Conservation (phyloP, 192 early-diverging fungal species). For the Jimgerdemannia flammicorona region DNA sequence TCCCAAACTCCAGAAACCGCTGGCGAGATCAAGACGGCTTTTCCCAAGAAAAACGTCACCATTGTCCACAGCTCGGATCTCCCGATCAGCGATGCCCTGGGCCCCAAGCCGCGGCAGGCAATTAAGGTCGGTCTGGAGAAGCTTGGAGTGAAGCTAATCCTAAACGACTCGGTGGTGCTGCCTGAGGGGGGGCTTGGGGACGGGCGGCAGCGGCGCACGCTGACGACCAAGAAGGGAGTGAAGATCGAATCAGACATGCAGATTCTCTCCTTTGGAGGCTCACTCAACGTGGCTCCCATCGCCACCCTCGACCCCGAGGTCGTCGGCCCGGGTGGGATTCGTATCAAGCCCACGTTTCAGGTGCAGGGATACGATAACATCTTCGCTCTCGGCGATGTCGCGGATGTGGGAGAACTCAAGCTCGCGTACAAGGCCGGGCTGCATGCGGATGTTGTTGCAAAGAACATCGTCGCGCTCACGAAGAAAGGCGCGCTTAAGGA, state of each 20-base stretch:
- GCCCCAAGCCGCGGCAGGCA: neutral
- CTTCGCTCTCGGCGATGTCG: slow-evolving; percentile 35
- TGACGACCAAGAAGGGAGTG: slow-evolving; percentile 40
- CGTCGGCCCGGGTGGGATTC: slow-evolving; percentile 57
- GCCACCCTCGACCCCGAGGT: slow-evolving; percentile 47
- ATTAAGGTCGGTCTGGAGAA: slow-evolving; percentile 43
- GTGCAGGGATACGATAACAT: slow-evolving; percentile 46
- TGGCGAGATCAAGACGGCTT: slow-evolving; percentile 45
- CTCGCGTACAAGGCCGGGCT: slow-evolving; percentile 17
- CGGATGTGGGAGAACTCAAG: slow-evolving; percentile 31
- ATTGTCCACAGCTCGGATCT: slow-evolving; percentile 32
- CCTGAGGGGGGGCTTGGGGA: slow-evolving; percentile 56
- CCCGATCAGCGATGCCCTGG: slow-evolving; percentile 30
- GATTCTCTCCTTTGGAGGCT: slow-evolving; percentile 73
- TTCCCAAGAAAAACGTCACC: slow-evolving; percentile 40
- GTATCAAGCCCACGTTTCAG: slow-evolving; percentile 69
- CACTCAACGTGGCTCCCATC: slow-evolving; percentile 62
- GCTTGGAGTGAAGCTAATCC: slow-evolving; percentile 35
- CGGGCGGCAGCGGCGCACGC: slow-evolving; percentile 39
- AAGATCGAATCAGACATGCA: slow-evolving; percentile 40
- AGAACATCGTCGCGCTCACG: slow-evolving; percentile 20
- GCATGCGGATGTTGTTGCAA: slow-evolving; percentile 13
- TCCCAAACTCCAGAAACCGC: slow-evolving; percentile 35
- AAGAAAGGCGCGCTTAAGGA: slow-evolving; percentile 13
- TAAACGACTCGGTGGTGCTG: slow-evolving; percentile 47